Percentiles rank a stretch among this genome's conserved stretches.
phyloP scores from a whole-genome alignment of 768 basidiomycete genomes.

The Boletus bicolor region DNA sequence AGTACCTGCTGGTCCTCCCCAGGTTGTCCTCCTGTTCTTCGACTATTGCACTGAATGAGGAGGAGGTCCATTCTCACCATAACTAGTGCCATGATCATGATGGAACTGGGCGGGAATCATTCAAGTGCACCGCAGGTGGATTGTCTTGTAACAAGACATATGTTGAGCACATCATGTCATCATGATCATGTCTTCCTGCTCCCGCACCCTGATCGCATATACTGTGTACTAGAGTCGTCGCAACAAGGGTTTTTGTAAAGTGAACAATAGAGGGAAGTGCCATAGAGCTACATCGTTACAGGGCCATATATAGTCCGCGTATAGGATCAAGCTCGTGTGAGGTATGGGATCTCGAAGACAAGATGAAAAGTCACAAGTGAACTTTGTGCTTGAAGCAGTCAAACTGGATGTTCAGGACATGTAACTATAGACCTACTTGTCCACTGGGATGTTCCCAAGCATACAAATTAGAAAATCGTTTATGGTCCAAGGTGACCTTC shows the following conservation, averaged over 20 bases:
- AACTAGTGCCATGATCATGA: too few species aligned
- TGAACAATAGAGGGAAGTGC: neutral
- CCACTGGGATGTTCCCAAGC: neutral
- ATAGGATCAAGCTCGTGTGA: neutral
- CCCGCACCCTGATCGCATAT: neutral
- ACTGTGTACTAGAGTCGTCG: neutral
- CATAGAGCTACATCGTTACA: neutral
- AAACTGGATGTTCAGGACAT: neutral
- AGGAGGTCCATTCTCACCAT: too few species aligned
- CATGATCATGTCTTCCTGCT: neutral
- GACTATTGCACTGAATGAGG: too few species aligned
- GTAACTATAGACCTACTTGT: too few species aligned
- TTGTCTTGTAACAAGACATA: too few species aligned
- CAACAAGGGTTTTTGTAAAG: neutral
- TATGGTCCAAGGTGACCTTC: neutral
- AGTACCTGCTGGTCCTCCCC: too few species aligned
- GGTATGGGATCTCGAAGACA: neutral
- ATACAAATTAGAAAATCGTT: neutral
- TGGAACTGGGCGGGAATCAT: too few species aligned
- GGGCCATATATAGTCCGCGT: neutral
- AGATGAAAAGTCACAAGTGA: neutral
- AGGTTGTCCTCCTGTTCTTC: too few species aligned
- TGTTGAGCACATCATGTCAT: neutral
- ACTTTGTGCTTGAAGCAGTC: neutral
- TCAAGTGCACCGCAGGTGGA: too few species aligned